A percentile compares a stretch with the other conserved stretches of the same genome.
These are phyloP conservation scores for Vanrija sp. DNA, from an alignment of 1,284 basidiomycete genomes.

Conservation along the genomic window DNA sequence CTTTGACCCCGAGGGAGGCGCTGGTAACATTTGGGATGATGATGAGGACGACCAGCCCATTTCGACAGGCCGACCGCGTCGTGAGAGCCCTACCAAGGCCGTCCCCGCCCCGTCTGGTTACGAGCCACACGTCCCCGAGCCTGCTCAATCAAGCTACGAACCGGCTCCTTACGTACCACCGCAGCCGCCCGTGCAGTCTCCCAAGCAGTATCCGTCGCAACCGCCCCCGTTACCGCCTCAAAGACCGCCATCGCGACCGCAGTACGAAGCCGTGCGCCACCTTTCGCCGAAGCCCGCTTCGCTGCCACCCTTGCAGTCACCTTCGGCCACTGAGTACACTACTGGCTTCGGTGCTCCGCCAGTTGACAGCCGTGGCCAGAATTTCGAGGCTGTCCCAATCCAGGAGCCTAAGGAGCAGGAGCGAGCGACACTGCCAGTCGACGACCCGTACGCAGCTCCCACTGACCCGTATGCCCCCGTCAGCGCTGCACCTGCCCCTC, in stretches of 20 bases:
- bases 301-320: too few species aligned
- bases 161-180: background rate
- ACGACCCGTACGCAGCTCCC: background rate
- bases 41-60: background rate
- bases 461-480: slow-evolving; percentile 2
- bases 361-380: too few species aligned
- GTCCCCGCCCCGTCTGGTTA: background rate
- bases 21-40: background rate
- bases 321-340: too few species aligned
- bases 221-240: too few species aligned
- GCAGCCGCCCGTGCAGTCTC: background rate
- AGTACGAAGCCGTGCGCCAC: background rate
- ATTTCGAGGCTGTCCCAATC: too few species aligned
- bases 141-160: background rate
- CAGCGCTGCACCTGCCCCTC: background rate
- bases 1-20: slow-evolving; percentile 14
- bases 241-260: too few species aligned
- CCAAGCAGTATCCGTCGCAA: too few species aligned
- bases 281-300: too few species aligned
- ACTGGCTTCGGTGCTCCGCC: too few species aligned
- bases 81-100: background rate
- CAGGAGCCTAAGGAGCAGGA: too few species aligned
- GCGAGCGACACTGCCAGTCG: background rate
- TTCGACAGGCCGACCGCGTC: background rate
- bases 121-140: background rate